Evolutionary conservation across 2,329 filamentous ascomycete species (phyloP).

Genomic region (Venturia effusa): DNA sequence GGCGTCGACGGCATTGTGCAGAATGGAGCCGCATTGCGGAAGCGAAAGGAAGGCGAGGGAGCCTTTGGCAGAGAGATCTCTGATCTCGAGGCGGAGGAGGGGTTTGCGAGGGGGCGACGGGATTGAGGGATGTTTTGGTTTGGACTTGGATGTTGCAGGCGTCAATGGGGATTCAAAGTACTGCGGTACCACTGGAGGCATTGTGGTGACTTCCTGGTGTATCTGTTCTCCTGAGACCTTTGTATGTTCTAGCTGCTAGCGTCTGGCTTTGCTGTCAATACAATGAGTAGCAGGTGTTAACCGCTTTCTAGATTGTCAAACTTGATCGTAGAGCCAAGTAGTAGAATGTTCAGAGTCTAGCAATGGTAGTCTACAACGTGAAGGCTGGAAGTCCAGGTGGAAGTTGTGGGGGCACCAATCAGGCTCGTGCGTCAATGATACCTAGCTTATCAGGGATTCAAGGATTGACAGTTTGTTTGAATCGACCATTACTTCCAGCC

Average conservation of each 20-base stretch:
- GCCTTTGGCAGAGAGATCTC: conserved; percentile 45
- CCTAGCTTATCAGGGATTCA: neutral
- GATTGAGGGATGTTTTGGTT: conserved; percentile 11
- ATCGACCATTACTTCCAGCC: too few relatives aligned
- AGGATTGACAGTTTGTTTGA: too few relatives aligned
- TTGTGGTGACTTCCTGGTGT: neutral
- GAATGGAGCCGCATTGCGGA: conserved; percentile 49
- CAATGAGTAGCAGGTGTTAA: neutral
- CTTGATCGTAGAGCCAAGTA: neutral
- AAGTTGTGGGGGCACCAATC: neutral
- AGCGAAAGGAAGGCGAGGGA: conserved; percentile 55
- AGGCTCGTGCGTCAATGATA: neutral
- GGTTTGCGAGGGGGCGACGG: conserved; percentile 25
- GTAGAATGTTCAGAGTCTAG: too few relatives aligned
- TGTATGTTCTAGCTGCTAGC: neutral
- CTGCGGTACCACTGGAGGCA: neutral
- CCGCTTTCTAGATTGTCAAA: neutral
- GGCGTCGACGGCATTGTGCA: conserved; percentile 52
- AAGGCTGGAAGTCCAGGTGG: neutral
- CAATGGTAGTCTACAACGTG: too few relatives aligned
- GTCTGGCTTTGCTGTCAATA: neutral
- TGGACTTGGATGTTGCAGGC: neutral
- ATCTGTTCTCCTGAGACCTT: neutral
- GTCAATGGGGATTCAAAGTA: conserved; percentile 8
- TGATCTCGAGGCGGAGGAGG: conserved; percentile 36